phyloP scores from a whole-genome alignment of 306 rosid genomes.

The Cucurbita ficifolia region DNA sequence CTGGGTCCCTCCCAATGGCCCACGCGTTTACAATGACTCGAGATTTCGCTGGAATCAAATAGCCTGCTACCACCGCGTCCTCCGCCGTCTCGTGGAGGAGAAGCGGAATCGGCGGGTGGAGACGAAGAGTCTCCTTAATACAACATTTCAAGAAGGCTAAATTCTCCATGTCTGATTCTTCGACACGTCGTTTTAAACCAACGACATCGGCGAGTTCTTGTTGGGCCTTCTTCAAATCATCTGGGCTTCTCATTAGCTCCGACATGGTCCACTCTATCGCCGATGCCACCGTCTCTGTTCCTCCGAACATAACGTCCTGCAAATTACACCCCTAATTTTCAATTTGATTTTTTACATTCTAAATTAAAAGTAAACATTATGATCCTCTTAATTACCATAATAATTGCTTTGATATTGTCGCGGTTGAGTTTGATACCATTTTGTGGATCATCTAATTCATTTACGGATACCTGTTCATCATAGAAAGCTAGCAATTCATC shows the following conservation, averaged over 20 bases:
- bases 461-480: constrained; percentile 19
- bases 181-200: constrained; percentile 51
- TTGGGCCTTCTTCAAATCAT: constrained; percentile 49
- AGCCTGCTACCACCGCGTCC: constrained; percentile 40
- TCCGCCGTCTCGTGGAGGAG: constrained; percentile 89
- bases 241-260: constrained; percentile 60
- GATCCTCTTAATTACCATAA: constrained; percentile 40
- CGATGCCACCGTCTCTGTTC: constrained; percentile 92
- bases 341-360: too few species aligned
- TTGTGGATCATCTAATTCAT: constrained; percentile 25
- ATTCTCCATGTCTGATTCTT: constrained; percentile 58
- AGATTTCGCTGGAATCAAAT: constrained; percentile 37
- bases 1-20: constrained; percentile 64
- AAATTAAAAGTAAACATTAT: neutral
- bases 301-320: constrained; percentile 93
- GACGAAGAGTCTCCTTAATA: constrained; percentile 60
- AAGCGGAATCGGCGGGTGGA: constrained; percentile 89
- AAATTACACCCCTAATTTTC: too few species aligned
- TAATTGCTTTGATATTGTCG: constrained; percentile 83
- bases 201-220: constrained; percentile 50
- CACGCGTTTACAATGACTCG: constrained; percentile 75
- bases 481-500: constrained; percentile 75
- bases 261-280: constrained; percentile 89
- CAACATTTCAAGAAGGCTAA: constrained; percentile 34
- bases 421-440: constrained; percentile 51